Base-by-base conservation (phyloP, 192 early-diverging fungal species). In the Entophlyctis helioformis region DNA sequence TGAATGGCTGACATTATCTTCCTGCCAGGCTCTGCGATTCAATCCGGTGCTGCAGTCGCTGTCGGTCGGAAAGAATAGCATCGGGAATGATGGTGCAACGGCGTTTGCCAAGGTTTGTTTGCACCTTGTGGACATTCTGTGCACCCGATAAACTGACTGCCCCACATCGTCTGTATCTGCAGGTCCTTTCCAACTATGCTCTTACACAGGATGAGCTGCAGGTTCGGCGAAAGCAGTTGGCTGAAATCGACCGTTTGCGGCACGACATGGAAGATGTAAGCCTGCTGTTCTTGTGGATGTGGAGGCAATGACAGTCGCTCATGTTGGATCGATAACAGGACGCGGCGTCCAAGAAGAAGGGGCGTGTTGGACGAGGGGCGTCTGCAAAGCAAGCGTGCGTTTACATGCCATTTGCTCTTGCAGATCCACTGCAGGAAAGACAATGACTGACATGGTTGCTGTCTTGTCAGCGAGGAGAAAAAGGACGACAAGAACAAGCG, bases 201-300 rank as follows among this genome's bases (percentile, higher is more conserved):
- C 44, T 70, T 3, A 42, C 38, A 10, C 51, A 59, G 42, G 72
- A 69, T 3, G 72, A 74, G 31, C 28, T 70, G 2, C 29, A 48
- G 8, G 29, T 38, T 29, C 27, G 65, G 12, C 51, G 55, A 32
- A 74, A 70, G 40, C 54, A 54, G 20, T 26, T 70, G 25, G 45
- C 51, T 9, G 71, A 74, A 23, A 24, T 66, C n/a, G 66, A 68
- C 38, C 59, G 60, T 27, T 54, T 64, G 41, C 53, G 66, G 12
- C 48, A 60, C 16, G 71, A 73, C 10, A 57, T 62, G 27, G 71
- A 74, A 46, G 71, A 74, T 36, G 71, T 71, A 56, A 25, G 12
- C 18, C n/a, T n/a, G n/a, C n/a, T n/a, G n/a, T n/a, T n/a, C n/a
- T n/a, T n/a, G n/a, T n/a, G n/a, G n/a, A n/a, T n/a, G n/a, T n/a